Percentiles rank a stretch among this genome's conserved stretches.
These are phyloP conservation scores for Phialemoniopsis sp. DNA, from an alignment of 2,329 filamentous ascomycete species.

Conservation along the genomic window DNA sequence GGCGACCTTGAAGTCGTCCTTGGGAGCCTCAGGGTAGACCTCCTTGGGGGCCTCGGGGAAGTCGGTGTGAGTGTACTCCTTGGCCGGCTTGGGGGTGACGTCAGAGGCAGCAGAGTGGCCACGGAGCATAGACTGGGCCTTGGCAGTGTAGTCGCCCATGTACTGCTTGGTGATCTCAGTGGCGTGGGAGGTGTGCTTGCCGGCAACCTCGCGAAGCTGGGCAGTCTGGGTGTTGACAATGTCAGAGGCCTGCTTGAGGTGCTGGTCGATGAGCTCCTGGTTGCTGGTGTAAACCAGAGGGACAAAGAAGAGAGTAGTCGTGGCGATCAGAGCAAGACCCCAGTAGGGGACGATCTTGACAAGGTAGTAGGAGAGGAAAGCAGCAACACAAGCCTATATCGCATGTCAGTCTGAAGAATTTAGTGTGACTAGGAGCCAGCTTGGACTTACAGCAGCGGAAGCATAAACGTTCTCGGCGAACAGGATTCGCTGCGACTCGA, in stretches of 20 bases:
- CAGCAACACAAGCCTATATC: conserved; percentile 49
- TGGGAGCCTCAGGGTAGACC: conserved; percentile 44
- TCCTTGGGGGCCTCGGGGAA: conserved; percentile 40
- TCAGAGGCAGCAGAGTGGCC: conserved; percentile 40
- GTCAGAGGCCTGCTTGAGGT: conserved; percentile 53
- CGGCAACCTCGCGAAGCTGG: conserved; percentile 57
- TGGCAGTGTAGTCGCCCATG: conserved; percentile 62
- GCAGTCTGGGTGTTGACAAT: conserved; percentile 58
- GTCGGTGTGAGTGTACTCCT: conserved; percentile 35
- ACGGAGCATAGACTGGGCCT: conserved; percentile 61
- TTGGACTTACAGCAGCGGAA: conserved; percentile 51
- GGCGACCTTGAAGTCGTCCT: conserved; percentile 25
- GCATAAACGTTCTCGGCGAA: conserved; percentile 63
- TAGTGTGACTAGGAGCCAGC: conserved; percentile 8
- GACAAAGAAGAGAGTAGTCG: conserved; percentile 55
- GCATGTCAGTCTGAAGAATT: conserved; percentile 5
- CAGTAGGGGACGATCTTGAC: conserved; percentile 68
- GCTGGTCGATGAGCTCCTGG: conserved; percentile 64
- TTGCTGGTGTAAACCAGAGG: conserved; percentile 64
- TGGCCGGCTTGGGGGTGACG: conserved; percentile 27
- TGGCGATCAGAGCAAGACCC: conserved; percentile 59
- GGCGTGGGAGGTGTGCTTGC: conserved; percentile 60
- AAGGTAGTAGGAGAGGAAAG: conserved; percentile 64
- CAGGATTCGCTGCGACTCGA: conserved; percentile 64
- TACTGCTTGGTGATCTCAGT: conserved; percentile 64